A percentile compares a stretch with the other conserved stretches of the same genome.
phyloP scores from a whole-genome alignment of 129 eudicot genomes.

The Helianthus annuus region DNA sequence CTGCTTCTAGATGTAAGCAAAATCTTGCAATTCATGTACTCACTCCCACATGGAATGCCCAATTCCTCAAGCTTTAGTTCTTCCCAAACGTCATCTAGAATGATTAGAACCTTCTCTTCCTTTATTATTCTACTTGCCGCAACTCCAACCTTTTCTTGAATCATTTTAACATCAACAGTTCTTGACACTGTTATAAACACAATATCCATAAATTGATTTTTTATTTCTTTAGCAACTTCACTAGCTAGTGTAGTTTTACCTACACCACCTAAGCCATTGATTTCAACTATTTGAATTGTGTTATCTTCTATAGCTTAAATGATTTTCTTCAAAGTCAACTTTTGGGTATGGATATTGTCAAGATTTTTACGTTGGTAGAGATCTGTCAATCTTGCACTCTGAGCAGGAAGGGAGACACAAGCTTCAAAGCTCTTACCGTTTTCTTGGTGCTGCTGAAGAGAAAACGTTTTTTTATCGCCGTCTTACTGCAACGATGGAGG shows the following conservation, averaged over 20 bases:
- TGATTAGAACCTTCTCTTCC: slow-evolving; percentile 17
- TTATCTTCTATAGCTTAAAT: neutral
- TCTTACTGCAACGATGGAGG: no score
- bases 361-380: neutral
- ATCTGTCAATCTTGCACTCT: neutral
- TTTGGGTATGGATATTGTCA: slow-evolving; percentile 6
- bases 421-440: neutral
- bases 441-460: neutral
- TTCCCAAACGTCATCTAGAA: slow-evolving; percentile 29
- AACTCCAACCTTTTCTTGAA: neutral
- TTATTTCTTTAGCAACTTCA: slow-evolving; percentile 16
- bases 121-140: slow-evolving; percentile 1
- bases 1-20: slow-evolving; percentile 22
- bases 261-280: slow-evolving; percentile 22
- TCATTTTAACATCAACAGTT: neutral
- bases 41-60: slow-evolving; percentile 23
- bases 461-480: neutral
- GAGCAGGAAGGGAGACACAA: slow-evolving; percentile 3
- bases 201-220: slow-evolving; percentile 7
- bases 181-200: slow-evolving; percentile 4
- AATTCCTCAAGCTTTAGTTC: neutral
- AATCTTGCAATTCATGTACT: slow-evolving; percentile 22
- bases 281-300: slow-evolving; percentile 19
- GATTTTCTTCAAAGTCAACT: neutral
- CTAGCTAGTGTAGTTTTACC: slow-evolving; percentile 21